Evolutionary conservation across 2,329 filamentous ascomycete genomes (phyloP).

Genomic region (Zymoseptoria pseudotritici): DNA sequence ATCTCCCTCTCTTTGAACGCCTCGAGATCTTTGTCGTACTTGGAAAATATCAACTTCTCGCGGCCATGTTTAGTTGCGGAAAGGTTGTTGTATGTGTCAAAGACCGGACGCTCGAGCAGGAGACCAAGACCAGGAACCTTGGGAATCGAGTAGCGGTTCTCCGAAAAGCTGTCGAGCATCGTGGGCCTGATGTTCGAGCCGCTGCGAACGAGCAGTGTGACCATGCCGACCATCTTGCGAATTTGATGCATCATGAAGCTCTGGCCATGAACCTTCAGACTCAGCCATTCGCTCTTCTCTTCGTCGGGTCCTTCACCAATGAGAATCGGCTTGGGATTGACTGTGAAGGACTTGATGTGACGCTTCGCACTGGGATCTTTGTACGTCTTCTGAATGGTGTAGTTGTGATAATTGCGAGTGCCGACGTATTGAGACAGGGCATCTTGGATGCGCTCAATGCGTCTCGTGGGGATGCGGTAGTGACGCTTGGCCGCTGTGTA

Average conservation of each 20-base stretch:
- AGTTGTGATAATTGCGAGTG: slow-evolving; percentile 93
- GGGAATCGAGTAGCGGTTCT: slow-evolving; percentile 71
- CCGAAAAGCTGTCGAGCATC: slow-evolving; percentile 67
- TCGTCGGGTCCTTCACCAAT: slow-evolving; percentile 28
- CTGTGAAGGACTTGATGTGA: slow-evolving; percentile 84
- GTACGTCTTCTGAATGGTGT: slow-evolving; percentile 81
- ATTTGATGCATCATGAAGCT: slow-evolving; percentile 99
- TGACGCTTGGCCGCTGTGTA: slow-evolving; percentile 75
- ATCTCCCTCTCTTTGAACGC: slow-evolving; percentile 90
- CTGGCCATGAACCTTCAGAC: slow-evolving; percentile 91
- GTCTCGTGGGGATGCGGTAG: slow-evolving; percentile 69
- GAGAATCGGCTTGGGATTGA: slow-evolving; percentile 56
- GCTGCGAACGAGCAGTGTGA: slow-evolving; percentile 72
- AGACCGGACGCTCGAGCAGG: slow-evolving; percentile 83
- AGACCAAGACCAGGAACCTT: slow-evolving; percentile 88
- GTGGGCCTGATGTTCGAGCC: slow-evolving; percentile 58
- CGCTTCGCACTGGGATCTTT: slow-evolving; percentile 79
- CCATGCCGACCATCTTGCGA: slow-evolving; percentile 97
- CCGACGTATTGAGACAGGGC: slow-evolving; percentile 70
- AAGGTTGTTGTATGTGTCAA: slow-evolving; percentile 77
- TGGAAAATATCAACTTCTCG: slow-evolving; percentile 68
- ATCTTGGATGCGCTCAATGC: slow-evolving; percentile 67
- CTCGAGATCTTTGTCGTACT: slow-evolving; percentile 69
- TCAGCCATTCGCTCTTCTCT: slow-evolving; percentile 85
- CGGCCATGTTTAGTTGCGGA: slow-evolving; percentile 56